These are phyloP conservation scores for Leishmania mexicana DNA, from an alignment of 208 protist species.

Conservation along the genomic window DNA sequence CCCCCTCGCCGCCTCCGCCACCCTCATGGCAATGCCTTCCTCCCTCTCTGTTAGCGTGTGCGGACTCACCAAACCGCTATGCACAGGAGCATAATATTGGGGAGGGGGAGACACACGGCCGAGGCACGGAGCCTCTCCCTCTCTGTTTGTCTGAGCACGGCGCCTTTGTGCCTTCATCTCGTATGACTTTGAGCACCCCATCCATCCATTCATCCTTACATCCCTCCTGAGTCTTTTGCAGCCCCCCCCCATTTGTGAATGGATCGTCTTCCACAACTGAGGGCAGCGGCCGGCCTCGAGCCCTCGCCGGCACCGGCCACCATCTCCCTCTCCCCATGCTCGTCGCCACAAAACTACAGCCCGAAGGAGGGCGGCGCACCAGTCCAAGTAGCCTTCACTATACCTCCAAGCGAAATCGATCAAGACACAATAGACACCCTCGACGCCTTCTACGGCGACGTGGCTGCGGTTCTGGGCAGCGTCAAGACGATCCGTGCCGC, in stretches of 20 bases:
- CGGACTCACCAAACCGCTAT: not conserved
- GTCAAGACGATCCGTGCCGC: slow-evolving; percentile 44
- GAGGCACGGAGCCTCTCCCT: not conserved
- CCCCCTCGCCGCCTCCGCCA: not conserved
- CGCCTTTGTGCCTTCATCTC: not conserved
- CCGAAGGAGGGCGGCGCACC: slow-evolving; percentile 1
- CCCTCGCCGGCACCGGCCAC: not conserved
- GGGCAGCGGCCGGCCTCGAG: slow-evolving; percentile 21
- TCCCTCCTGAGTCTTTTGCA: not conserved
- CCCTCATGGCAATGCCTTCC: not conserved
- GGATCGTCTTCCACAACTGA: slow-evolving; percentile 29
- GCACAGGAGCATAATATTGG: not conserved
- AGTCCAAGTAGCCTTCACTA: slow-evolving; percentile 32
- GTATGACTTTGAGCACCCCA: not conserved
- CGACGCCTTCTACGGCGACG: slow-evolving; percentile 74
- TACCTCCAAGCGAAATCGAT: slow-evolving; percentile 48
- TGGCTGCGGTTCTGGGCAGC: slow-evolving; percentile 24
- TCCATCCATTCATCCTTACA: not conserved
- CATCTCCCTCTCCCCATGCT: slow-evolving; percentile 1
- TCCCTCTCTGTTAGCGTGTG: not conserved
- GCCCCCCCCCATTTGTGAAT: slow-evolving; percentile 10
- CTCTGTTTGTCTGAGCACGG: not conserved
- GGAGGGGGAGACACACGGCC: too few relatives aligned
- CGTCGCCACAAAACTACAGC: slow-evolving; percentile 19
- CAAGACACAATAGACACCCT: slow-evolving; percentile 63